Conservation (phyloP, 148 eudicot species). For the Euryodendron excelsum region DNA sequence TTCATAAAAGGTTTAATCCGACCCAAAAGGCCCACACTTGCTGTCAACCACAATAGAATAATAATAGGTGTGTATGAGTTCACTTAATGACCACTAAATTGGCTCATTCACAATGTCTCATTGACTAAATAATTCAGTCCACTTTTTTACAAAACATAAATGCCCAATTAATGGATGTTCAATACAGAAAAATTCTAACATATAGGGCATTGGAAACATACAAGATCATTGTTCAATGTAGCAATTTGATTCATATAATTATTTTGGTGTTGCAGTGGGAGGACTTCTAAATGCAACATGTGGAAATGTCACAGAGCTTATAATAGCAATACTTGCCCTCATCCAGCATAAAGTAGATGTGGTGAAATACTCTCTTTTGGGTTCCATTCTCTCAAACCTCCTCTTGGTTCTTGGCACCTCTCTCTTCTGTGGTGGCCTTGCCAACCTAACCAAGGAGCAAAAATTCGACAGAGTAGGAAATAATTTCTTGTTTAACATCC, state of each 20-base stretch:
- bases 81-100: no score
- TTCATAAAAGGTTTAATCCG: no score
- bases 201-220: no score
- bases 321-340: slow-evolving; percentile 82
- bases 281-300: slow-evolving; percentile 95
- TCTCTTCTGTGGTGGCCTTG: slow-evolving; percentile 86
- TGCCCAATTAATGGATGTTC: no score
- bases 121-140: no score
- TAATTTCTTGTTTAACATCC: no score
- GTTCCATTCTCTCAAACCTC: slow-evolving; percentile 90
- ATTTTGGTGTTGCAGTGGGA: slow-evolving; percentile 55
- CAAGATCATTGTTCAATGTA: not conserved
- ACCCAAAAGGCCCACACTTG: no score
- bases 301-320: slow-evolving; percentile 92
- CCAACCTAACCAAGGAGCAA: slow-evolving; percentile 66
- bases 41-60: no score
- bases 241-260: not conserved
- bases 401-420: slow-evolving; percentile 94
- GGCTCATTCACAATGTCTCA: no score
- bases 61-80: no score
- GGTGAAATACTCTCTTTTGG: slow-evolving; percentile 88
- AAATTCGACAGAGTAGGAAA: slow-evolving; percentile 79
- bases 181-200: no score
- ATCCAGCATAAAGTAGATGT: slow-evolving; percentile 61
- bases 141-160: no score